These are phyloP conservation scores for Saccharomyces hybrid DNA, from an alignment of 1,139 yeast genomes.

Conservation along the genomic window DNA sequence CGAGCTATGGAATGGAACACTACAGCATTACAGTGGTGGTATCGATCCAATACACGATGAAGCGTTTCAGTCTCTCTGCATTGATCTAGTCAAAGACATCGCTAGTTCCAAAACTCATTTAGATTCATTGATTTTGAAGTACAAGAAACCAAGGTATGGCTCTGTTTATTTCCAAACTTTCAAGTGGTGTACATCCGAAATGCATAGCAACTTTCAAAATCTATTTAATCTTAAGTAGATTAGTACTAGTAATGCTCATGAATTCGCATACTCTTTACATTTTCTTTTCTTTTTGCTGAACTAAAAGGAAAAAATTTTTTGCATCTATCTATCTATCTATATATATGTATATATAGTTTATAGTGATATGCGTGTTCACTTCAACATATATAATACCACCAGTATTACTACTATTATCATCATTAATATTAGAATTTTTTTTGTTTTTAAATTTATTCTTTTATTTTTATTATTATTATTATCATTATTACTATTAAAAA, in stretches of 20 bases:
- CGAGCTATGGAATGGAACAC: slow-evolving; percentile 65
- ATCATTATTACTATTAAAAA: background rate
- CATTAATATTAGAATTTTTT: background rate
- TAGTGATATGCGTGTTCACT: background rate
- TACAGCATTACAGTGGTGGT: slow-evolving; percentile 82
- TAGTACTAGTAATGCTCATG: background rate
- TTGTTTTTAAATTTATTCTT: no score
- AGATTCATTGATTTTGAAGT: slow-evolving; percentile 25
- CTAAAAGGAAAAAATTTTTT: background rate
- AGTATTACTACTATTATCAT: background rate
- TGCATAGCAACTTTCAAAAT: background rate
- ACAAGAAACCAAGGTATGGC: slow-evolving; percentile 18
- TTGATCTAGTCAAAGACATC: slow-evolving; percentile 22
- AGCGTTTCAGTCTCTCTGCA: slow-evolving; percentile 17
- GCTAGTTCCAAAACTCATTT: slow-evolving; percentile 25
- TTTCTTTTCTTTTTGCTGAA: background rate
- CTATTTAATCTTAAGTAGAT: background rate
- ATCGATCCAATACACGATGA: slow-evolving; percentile 15
- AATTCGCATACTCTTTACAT: background rate
- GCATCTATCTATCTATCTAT: background rate
- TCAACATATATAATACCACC: background rate
- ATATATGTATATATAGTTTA: background rate
- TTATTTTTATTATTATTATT: background rate
- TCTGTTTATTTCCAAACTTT: slow-evolving; percentile 15
- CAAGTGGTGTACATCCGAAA: slow-evolving; percentile 11